Conservation (phyloP, 805 yeast species). For the Cyberlindnera petersonii region DNA sequence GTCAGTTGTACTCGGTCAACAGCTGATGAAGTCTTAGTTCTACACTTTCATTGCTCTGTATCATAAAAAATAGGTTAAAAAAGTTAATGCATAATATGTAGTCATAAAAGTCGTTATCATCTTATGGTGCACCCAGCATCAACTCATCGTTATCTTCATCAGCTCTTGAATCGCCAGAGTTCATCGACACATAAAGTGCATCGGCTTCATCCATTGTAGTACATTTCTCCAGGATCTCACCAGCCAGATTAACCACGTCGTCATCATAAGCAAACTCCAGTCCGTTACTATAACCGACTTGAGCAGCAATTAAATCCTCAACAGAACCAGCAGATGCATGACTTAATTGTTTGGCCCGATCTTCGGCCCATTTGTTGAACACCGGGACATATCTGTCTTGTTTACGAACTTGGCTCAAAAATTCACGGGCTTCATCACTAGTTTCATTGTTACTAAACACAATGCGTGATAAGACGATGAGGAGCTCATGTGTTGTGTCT, state of each 20-base stretch:
- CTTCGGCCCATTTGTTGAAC: constrained; percentile 45
- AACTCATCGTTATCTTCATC: constrained; percentile 6
- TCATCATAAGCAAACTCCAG: constrained; percentile 58
- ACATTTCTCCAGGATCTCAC: constrained; percentile 64
- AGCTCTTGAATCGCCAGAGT: constrained; percentile 2
- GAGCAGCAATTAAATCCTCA: constrained; percentile 29
- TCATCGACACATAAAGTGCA: constrained; percentile 62
- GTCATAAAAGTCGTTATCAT: background rate
- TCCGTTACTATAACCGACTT: constrained; percentile 50
- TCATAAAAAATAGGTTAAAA: constrained; percentile 6
- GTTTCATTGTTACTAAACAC: constrained; percentile 47
- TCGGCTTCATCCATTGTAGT: constrained; percentile 80
- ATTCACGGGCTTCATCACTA: constrained; percentile 33
- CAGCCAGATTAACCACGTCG: constrained; percentile 62
- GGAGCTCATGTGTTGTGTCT: constrained; percentile 39
- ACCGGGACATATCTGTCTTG: constrained; percentile 24
- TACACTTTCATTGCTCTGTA: constrained; percentile 5
- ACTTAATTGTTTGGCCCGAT: constrained; percentile 35
- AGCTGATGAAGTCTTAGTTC: background rate
- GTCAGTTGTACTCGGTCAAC: background rate
- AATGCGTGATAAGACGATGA: constrained; percentile 48
- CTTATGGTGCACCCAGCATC: constrained; percentile 3
- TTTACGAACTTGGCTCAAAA: constrained; percentile 36
- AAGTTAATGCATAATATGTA: background rate
- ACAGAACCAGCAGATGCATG: constrained; percentile 30